phyloP scores from a whole-genome alignment of 495 filamentous ascomycete species.

The Diplogelasinospora grovesii region DNA sequence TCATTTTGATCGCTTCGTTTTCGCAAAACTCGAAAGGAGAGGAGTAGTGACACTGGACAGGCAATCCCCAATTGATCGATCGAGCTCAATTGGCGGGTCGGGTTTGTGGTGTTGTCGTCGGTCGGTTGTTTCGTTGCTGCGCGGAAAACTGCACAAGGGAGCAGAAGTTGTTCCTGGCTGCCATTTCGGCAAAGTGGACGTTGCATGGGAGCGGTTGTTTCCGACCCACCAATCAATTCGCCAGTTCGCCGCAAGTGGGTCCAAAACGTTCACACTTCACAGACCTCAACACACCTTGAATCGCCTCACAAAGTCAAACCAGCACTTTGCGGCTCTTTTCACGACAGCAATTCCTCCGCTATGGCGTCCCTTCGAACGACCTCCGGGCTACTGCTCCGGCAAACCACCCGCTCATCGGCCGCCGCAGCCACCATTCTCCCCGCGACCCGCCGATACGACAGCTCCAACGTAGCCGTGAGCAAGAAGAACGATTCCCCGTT shows the following conservation, averaged over 20 bases:
- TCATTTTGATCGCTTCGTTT: constrained; percentile 60
- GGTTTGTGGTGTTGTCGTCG: constrained; percentile 10
- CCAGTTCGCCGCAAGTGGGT: too few relatives aligned
- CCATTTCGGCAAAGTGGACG: too few relatives aligned
- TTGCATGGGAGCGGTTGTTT: too few relatives aligned
- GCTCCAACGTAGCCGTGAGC: constrained; percentile 26
- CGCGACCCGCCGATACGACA: constrained; percentile 41
- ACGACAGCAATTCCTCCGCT: too few relatives aligned
- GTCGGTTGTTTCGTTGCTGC: constrained; percentile 11
- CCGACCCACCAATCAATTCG: constrained; percentile 23
- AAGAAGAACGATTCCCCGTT: constrained; percentile 24
- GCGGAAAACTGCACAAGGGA: too few relatives aligned
- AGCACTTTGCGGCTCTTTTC: too few relatives aligned
- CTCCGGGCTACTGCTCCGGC: constrained; percentile 38
- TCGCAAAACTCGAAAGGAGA: constrained; percentile 15
- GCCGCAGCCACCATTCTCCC: constrained; percentile 30
- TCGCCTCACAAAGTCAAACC: too few relatives aligned
- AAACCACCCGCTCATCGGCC: constrained; percentile 27
- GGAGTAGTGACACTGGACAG: constrained; percentile 13
- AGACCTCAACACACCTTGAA: too few relatives aligned
- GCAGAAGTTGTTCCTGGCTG: too few relatives aligned
- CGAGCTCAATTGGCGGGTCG: constrained; percentile 17
- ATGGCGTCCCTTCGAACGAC: constrained; percentile 40
- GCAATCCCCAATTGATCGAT: constrained; percentile 8
- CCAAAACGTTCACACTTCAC: too few relatives aligned